Evolutionary conservation across 2,329 filamentous ascomycete genomes (phyloP).

Genomic region (Aspergillus calidoustus): DNA sequence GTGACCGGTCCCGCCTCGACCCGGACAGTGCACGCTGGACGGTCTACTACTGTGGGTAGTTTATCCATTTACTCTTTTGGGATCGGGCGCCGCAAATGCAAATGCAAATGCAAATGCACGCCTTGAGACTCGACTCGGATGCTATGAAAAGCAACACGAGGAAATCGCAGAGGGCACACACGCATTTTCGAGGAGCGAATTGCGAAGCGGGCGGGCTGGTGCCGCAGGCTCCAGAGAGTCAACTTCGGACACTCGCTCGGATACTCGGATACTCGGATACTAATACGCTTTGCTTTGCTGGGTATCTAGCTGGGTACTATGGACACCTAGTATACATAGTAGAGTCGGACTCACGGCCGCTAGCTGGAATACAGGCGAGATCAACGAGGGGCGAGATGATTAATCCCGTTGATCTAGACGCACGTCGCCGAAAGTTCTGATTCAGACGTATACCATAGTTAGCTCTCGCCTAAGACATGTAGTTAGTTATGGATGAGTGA

Average conservation of each 20-base stretch:
- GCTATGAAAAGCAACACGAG: background rate
- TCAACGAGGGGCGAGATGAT: background rate
- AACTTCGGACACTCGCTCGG: background rate
- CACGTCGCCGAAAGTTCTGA: conserved; percentile 1
- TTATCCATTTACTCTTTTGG: background rate
- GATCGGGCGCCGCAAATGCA: background rate
- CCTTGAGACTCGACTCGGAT: background rate
- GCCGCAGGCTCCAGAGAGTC: background rate
- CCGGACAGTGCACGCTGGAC: background rate
- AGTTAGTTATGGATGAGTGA: background rate
- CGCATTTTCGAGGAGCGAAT: background rate
- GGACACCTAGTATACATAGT: background rate
- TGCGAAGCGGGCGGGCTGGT: background rate
- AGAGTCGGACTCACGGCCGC: background rate
- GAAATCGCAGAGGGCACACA: background rate
- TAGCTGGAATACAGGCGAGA: background rate
- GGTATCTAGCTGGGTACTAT: background rate
- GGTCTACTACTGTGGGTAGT: background rate
- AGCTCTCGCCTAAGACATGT: background rate
- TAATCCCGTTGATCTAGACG: background rate
- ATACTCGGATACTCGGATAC: background rate
- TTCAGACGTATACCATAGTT: background rate
- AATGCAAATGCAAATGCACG: background rate
- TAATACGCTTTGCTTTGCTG: background rate
- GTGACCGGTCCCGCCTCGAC: background rate